These are phyloP conservation scores for Neofusicoccum cordaticola DNA, from an alignment of 2,329 filamentous ascomycete species.

Conservation along the genomic window DNA sequence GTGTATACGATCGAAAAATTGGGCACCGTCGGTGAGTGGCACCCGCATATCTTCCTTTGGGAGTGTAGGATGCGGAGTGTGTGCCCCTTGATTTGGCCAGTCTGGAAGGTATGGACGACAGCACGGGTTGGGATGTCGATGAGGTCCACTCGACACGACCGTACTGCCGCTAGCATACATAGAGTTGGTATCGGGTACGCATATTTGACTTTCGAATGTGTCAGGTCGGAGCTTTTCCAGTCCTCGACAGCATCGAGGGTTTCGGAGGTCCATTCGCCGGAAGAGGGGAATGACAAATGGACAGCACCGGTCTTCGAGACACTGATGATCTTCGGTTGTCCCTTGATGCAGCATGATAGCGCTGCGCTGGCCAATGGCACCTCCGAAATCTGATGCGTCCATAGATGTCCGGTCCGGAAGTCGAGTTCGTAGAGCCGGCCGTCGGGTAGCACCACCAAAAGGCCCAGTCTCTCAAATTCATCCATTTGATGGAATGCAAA, in stretches of 20 bases:
- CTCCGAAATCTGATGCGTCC: conserved; percentile 29
- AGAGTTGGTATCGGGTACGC: conserved; percentile 60
- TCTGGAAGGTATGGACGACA: conserved; percentile 61
- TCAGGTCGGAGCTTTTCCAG: conserved; percentile 26
- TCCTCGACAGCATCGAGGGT: conserved; percentile 31
- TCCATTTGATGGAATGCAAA: conserved; percentile 48
- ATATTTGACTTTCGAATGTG: conserved; percentile 50
- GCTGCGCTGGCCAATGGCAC: conserved; percentile 28
- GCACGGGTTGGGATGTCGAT: conserved; percentile 58
- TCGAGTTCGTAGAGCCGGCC: conserved; percentile 61
- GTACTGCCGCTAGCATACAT: conserved; percentile 60
- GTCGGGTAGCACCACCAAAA: conserved; percentile 63
- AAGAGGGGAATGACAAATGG: conserved; percentile 27
- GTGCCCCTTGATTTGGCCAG: conserved; percentile 57
- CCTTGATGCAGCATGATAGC: conserved; percentile 29
- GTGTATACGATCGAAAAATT: conserved; percentile 66
- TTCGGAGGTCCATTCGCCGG: conserved; percentile 29
- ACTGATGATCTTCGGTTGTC: conserved; percentile 30
- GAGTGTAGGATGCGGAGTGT: conserved; percentile 62
- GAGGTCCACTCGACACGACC: conserved; percentile 56
- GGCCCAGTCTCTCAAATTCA: conserved; percentile 33
- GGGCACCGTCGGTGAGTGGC: conserved; percentile 56
- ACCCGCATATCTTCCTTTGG: conserved; percentile 50
- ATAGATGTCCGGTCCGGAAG: conserved; percentile 41
- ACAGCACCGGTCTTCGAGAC: conserved; percentile 35